Base-by-base conservation (phyloP, 2,329 filamentous ascomycete genomes). In the Juglanconis juglandina region DNA sequence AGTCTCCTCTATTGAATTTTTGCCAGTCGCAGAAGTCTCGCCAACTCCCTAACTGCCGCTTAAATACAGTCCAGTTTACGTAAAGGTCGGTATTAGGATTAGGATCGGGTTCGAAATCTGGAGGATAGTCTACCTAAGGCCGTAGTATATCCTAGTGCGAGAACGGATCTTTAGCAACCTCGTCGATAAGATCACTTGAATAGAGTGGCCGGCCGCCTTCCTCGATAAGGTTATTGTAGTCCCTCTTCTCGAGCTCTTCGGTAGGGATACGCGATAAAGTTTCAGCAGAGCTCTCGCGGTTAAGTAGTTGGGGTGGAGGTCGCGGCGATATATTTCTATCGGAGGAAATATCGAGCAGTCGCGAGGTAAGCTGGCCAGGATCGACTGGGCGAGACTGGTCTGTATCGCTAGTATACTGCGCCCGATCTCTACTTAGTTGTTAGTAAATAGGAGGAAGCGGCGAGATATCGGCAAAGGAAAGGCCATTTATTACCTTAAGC, bases 11-110 rank as follows among this genome's bases (percentile, higher is more conserved):
- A 44, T 70, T 71, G 14, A 66, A 62, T 55, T 65, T 62, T 67
- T 73, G 71, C 66, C 67, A 73, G 14, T 60, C 66, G 35, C 69
- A 68, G 59, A 76, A 75, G 10, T 64, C 53, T 53, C 61, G 32
- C 73, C 71, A 75, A 24, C 24, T 24, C 24, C 24, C 24, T 2
- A 24, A 24, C 24, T 24, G 24, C 24, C 24, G 24, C 24, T 2
- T 2, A 24, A 24, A 24, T 2, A 24, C 24, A 24, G 24, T 24
- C 24, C 24, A 24, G 24, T 24, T 24, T 24, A 24, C 24, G 24
- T 2, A 24, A 24, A 24, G 24, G 24, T 24, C 24, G 24, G 24
- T 2, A 24, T 24, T 24, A 24, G 24, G 24, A 24, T 24, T 2
- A 24, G 24, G 24, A 24, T 24, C 24, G 24, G 24, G 24, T 24